Percentiles rank a stretch among this genome's conserved stretches.
Conservation (phyloP, 2,329 filamentous ascomycete genomes). For the Sporothrix humicola region DNA sequence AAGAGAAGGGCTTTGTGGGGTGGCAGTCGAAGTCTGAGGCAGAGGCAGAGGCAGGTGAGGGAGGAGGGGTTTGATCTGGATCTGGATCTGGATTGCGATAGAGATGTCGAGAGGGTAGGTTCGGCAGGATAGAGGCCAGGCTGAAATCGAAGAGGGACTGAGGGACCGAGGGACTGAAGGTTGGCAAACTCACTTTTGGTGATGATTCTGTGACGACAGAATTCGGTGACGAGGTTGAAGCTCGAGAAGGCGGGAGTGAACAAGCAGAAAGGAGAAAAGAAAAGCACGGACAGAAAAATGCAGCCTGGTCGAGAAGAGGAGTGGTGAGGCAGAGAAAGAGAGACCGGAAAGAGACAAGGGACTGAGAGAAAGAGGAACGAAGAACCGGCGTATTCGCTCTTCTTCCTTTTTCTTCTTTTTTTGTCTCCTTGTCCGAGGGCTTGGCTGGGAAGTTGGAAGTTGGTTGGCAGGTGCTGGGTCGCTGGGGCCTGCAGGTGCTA, state of each 20-base stretch:
- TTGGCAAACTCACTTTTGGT: constrained; percentile 19
- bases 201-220: constrained; percentile 1
- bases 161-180: background rate
- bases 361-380: background rate
- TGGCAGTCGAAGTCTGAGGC: background rate
- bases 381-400: constrained; percentile 17
- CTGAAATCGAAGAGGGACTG: background rate
- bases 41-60: background rate
- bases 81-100: background rate
- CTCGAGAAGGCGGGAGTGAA: constrained; percentile 9
- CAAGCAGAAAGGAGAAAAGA: background rate
- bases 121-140: background rate
- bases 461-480: constrained; percentile 7
- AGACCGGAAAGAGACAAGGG: background rate
- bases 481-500: too few species aligned
- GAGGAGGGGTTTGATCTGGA: background rate
- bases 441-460: constrained; percentile 23
- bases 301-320: background rate
- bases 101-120: background rate
- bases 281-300: background rate
- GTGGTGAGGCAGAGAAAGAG: background rate
- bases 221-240: constrained; percentile 2
- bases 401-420: constrained; percentile 19
- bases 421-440: constrained; percentile 16
- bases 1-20: constrained; percentile 1